Evolutionary conservation across 768 basidiomycete species (phyloP), one percentile per base, ranked within the genome.

Genomic region (Coprinopsis marcescibilis): DNA sequence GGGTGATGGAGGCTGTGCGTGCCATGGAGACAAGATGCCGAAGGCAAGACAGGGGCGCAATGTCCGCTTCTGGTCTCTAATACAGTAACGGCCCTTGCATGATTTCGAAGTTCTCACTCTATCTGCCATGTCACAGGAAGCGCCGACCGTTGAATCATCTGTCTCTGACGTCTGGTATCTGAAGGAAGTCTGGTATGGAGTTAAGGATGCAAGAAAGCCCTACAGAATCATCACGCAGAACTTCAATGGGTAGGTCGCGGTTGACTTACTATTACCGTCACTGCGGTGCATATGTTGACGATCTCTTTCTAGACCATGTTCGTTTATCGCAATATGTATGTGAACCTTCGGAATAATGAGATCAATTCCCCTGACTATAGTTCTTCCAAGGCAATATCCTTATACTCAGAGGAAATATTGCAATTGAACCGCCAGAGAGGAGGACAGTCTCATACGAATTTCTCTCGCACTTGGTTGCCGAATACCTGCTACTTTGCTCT

Each of bases 281-380:
- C n/a, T n/a, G n/a, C n/a, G n/a, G n/a, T n/a, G n/a, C n/a, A n/a
- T n/a, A n/a, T n/a, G n/a, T n/a, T n/a, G n/a, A n/a, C n/a, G n/a
- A n/a, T n/a, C n/a, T n/a, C n/a, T 46, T 24, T 36, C 14, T 59
- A 93, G 91, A 7, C 90, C 91, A 7, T 94, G 91, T 59, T 91
- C 89, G 0, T 87, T 94, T 53, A 89, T 94, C 55, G 91, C 90
- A 21, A 86, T 92, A 49, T 92, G 89, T 88, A 57, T 55, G 76
- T 60, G 17, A 39, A 14, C 23, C 13, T 26, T 13, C 44, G 43
- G n/a, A 41, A 17, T 23, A 26, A 45, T 26, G 29, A 40, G 26
- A 24, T 23, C 10, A 34, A 29, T 11, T n/a, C 15, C 40, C 23
- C 45, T 54, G 42, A 42, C 36, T 24, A 23, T 29, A 43, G 21